phyloP scores from a whole-genome alignment of 2,329 filamentous ascomycete genomes.

The Colletotrichum liriopes region DNA sequence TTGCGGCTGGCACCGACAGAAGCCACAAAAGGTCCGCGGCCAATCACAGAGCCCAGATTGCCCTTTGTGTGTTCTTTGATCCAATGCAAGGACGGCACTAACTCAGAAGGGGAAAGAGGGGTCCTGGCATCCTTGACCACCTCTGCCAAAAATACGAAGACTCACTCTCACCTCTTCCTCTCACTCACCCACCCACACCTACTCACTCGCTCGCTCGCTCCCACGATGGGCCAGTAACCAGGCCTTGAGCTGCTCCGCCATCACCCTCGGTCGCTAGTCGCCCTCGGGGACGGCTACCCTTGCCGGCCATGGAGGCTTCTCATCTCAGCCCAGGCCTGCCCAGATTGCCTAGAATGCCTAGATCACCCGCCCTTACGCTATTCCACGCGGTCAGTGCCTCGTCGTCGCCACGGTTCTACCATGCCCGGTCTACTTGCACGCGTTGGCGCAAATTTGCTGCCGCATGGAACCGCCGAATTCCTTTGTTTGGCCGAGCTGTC shows the following conservation, averaged over 20 bases:
- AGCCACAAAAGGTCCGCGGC: conserved; percentile 18
- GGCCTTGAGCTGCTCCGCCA: conserved; percentile 2
- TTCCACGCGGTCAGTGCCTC: conserved; percentile 18
- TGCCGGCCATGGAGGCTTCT: neutral
- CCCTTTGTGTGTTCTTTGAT: neutral
- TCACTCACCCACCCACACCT: neutral
- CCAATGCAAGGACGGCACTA: conserved; percentile 23
- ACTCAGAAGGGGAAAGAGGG: conserved; percentile 16
- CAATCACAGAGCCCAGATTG: conserved; percentile 3
- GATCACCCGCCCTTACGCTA: conserved; percentile 34
- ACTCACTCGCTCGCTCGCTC: neutral
- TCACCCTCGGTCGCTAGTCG: conserved; percentile 5
- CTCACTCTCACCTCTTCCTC: neutral
- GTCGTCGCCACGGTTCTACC: conserved; percentile 16
- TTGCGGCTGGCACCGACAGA: conserved; percentile 28
- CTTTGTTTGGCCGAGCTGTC: neutral
- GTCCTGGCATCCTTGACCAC: conserved; percentile 4
- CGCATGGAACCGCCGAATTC: conserved; percentile 12
- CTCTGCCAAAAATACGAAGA: conserved; percentile 37
- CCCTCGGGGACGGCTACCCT: neutral
- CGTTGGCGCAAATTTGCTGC: conserved; percentile 14
- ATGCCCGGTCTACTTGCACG: neutral
- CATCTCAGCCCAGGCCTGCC: conserved; percentile 23
- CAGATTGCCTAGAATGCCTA: conserved; percentile 31
- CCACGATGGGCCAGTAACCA: neutral